Evolutionary conservation across 306 rosid species (phyloP).

Genomic region (Hippophae rhamnoides): DNA sequence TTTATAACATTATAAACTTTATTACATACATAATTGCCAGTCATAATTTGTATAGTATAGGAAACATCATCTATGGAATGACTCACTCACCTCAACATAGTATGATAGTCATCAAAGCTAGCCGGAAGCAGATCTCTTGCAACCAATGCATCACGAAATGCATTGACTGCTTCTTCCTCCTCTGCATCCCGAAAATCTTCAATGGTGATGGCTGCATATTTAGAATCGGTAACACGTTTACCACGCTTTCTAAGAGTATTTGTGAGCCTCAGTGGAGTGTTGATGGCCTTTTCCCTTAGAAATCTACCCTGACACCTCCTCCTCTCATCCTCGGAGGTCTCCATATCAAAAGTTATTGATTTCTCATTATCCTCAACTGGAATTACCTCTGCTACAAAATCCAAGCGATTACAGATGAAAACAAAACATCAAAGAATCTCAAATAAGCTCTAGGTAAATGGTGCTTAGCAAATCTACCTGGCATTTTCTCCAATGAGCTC

Average conservation of each 20-base stretch:
- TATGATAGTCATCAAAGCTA: slow-evolving; percentile 80
- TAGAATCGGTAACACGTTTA: slow-evolving; percentile 60
- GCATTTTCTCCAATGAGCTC: slow-evolving; percentile 35
- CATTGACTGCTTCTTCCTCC: slow-evolving; percentile 76
- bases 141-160: slow-evolving; percentile 49
- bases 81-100: slow-evolving; percentile 63
- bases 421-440: neutral
- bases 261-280: slow-evolving; percentile 54
- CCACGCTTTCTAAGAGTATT: slow-evolving; percentile 54
- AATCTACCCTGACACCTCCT: slow-evolving; percentile 58
- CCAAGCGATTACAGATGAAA: slow-evolving; percentile 9
- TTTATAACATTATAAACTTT: neutral
- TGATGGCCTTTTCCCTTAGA: slow-evolving; percentile 54
- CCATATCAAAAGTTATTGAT: slow-evolving; percentile 42
- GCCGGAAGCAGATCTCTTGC: slow-evolving; percentile 59
- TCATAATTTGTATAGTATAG: neutral
- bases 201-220: slow-evolving; percentile 45
- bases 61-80: neutral
- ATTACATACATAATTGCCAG: too few relatives aligned
- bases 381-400: slow-evolving; percentile 37
- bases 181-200: slow-evolving; percentile 84
- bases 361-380: slow-evolving; percentile 52
- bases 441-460: neutral
- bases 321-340: slow-evolving; percentile 83
- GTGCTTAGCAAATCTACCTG: slow-evolving; percentile 32